These are phyloP conservation scores for Stereum hirsutum DNA, from an alignment of 1,284 basidiomycete genomes.

Conservation along the genomic window DNA sequence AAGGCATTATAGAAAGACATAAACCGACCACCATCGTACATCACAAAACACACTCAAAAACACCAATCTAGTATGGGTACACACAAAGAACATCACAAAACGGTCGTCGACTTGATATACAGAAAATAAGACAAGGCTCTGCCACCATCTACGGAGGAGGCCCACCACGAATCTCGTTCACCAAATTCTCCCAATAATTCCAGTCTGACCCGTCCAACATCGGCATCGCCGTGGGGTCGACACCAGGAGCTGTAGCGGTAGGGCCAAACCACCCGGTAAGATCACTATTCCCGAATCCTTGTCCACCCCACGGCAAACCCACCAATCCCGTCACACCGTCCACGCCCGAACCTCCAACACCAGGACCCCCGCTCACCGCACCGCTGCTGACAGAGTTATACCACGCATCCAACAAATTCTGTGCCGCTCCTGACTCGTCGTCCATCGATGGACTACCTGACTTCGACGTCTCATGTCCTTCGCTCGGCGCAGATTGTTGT, in stretches of 20 bases:
- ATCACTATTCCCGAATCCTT: slow-evolving; percentile 47
- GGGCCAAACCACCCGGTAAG: slow-evolving; percentile 51
- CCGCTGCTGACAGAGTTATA: slow-evolving; percentile 36
- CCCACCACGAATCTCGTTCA: slow-evolving; percentile 62
- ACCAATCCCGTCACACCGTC: slow-evolving; percentile 41
- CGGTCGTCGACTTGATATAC: background rate
- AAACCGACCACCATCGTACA: background rate
- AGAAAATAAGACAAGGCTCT: background rate
- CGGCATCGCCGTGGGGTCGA: slow-evolving; percentile 19
- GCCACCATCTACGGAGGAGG: slow-evolving; percentile 18
- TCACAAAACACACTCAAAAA: background rate
- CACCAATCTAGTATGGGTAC: background rate
- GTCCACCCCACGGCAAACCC: slow-evolving; percentile 54
- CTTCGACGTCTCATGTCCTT: slow-evolving; percentile 39
- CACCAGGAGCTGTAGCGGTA: slow-evolving; percentile 11
- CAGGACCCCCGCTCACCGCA: slow-evolving; percentile 54
- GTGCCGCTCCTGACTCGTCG: slow-evolving; percentile 60
- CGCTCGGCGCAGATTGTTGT: slow-evolving; percentile 25
- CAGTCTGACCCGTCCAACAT: slow-evolving; percentile 62
- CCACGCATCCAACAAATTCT: slow-evolving; percentile 74
- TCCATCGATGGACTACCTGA: slow-evolving; percentile 62
- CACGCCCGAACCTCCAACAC: slow-evolving; percentile 49
- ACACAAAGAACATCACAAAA: background rate
- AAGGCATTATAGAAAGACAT: background rate
- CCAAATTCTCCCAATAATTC: slow-evolving; percentile 74